A percentile compares a stretch with the other conserved stretches of the same genome.
These are phyloP conservation scores for Kwoniella dendrophila DNA, from an alignment of 768 basidiomycete genomes.

Conservation along the genomic window DNA sequence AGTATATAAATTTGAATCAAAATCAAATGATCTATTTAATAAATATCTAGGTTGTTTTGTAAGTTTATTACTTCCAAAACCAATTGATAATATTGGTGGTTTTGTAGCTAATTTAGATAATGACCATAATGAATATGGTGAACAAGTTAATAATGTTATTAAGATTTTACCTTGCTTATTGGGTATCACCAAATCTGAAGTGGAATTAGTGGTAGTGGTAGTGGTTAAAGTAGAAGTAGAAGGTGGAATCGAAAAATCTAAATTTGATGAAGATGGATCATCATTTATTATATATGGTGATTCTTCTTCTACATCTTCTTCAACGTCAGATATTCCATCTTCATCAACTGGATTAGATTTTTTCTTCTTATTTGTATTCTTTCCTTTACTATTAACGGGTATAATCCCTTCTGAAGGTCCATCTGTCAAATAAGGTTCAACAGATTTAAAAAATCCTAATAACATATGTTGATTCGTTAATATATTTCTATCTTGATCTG, in stretches of 20 bases:
- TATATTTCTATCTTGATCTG: slow-evolving; percentile 91
- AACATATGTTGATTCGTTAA: slow-evolving; percentile 82
- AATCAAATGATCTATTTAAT: slow-evolving; percentile 76
- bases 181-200: slow-evolving; percentile 42
- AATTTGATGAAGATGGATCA: not conserved
- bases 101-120: slow-evolving; percentile 51
- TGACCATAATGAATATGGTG: slow-evolving; percentile 85
- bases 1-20: slow-evolving; percentile 69
- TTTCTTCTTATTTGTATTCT: slow-evolving; percentile 58
- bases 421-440: slow-evolving; percentile 63
- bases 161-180: slow-evolving; percentile 67
- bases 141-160: slow-evolving; percentile 80
- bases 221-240: slow-evolving; percentile 1
- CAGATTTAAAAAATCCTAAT: slow-evolving; percentile 77
- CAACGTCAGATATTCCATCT: slow-evolving; percentile 15
- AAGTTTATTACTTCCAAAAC: slow-evolving; percentile 27
- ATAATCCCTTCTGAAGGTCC: slow-evolving; percentile 58
- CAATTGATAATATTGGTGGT: slow-evolving; percentile 64
- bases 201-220: slow-evolving; percentile 40
- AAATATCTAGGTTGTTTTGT: slow-evolving; percentile 69
- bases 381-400: slow-evolving; percentile 52
- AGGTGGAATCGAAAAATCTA: slow-evolving; percentile 1
- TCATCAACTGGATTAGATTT: slow-evolving; percentile 26
- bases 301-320: slow-evolving; percentile 12
- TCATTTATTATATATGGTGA: slow-evolving; percentile 17